Evolutionary conservation across 2,329 filamentous ascomycete species (phyloP).

Genomic region (Aspergillus persii): DNA sequence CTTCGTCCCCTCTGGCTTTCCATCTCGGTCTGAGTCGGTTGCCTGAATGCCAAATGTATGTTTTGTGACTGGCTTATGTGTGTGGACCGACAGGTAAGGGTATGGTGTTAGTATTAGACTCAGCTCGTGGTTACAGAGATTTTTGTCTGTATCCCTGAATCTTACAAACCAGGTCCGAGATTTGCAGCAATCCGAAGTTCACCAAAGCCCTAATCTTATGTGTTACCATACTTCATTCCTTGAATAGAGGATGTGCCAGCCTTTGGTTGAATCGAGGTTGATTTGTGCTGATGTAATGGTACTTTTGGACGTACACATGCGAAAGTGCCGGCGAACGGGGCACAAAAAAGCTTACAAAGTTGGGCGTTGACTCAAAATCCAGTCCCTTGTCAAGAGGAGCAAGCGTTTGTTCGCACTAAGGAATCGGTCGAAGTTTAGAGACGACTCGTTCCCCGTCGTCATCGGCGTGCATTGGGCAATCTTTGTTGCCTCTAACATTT

Average conservation of each 20-base stretch:
- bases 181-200: neutral
- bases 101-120: constrained; percentile 2
- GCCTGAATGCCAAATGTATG: neutral
- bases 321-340: neutral
- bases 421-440: neutral
- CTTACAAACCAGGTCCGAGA: neutral
- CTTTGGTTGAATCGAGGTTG: neutral
- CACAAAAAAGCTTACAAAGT: neutral
- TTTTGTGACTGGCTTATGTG: neutral
- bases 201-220: neutral
- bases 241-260: neutral
- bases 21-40: neutral
- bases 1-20: neutral
- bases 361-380: neutral
- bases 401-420: neutral
- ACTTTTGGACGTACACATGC: neutral
- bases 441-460: neutral
- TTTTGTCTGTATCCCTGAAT: neutral
- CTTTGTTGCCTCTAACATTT: neutral
- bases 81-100: neutral
- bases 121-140: neutral
- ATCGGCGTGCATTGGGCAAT: neutral
- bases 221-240: neutral
- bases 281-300: neutral
- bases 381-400: neutral